Base-by-base conservation (phyloP, 2,329 filamentous ascomycete genomes). In the Hymenoscyphus linearis region DNA sequence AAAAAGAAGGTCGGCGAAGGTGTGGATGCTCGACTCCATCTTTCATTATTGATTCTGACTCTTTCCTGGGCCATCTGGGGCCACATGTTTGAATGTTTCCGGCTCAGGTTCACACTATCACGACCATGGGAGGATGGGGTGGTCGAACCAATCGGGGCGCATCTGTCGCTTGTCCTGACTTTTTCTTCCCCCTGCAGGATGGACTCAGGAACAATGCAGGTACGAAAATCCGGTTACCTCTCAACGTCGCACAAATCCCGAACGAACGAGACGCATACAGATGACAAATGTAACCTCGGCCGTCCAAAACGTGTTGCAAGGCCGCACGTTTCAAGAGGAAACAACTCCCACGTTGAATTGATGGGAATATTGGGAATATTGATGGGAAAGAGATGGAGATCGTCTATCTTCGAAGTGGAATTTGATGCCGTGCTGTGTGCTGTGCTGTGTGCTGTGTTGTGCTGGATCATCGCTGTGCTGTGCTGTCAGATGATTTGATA, bases 161-260 rank as follows among this genome's bases (percentile, higher is more conserved):
- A 54, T 52, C 9, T 22, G 26, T 37, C n/a, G n/a, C 5, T 12
- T 10, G 14, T 16, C 26, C 16, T 60, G 34, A 22, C 31, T 16
- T n/a, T 44, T 52, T 37, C n/a, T n/a, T 52, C 34, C 34, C 9
- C 14, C 31, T 25, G 34, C 52, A 27, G 34, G 35, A 56, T 34
- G 54, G 22, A 27, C 58, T 44, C 55, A 70, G 67, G 68, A 65
- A 69, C 68, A 52, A 68, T 69, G 69, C 68, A 70, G 69, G 69
- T 67, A 71, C 68, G 36, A 40, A n/a, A 55, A 55, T 50, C 27
- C 18, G 16, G 36, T 55, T 22, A 25, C 40, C 40, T 22, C 22
- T 47, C 40, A 35, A 52, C 26, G 31, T 54, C 57, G 57, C 47
- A 59, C 57, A 59, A 27, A 9, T 31, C 40, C 47, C 34, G 52